A percentile compares a stretch with the other conserved stretches of the same genome.
These are phyloP conservation scores for Quercus suber DNA, from an alignment of 306 rosid species.

Conservation along the genomic window DNA sequence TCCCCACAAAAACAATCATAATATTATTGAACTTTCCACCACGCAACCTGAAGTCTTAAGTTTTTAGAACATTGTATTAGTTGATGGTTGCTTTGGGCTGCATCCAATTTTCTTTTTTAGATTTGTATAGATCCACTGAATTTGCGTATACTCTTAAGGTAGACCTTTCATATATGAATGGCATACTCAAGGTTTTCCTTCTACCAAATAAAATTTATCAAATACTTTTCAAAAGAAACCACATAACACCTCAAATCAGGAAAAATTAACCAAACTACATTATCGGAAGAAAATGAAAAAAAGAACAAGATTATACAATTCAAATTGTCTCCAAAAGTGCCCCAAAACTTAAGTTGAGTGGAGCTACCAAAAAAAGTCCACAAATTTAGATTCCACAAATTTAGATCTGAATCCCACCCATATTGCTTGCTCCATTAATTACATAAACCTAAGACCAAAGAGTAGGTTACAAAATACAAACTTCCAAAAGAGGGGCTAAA, in stretches of 20 bases:
- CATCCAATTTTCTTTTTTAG: too few relatives aligned
- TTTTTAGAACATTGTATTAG: too few relatives aligned
- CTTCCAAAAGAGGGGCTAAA: background rate
- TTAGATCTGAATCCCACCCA: background rate
- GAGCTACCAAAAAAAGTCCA: background rate
- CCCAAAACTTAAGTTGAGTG: background rate
- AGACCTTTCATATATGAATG: too few relatives aligned
- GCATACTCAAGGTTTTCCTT: too few relatives aligned
- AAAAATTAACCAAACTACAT: background rate
- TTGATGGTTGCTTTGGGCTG: too few relatives aligned
- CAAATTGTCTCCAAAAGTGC: background rate
- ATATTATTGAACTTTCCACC: too few relatives aligned
- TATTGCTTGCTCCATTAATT: background rate
- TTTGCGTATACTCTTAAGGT: too few relatives aligned
- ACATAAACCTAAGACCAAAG: background rate
- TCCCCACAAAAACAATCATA: too few relatives aligned
- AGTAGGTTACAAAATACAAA: background rate
- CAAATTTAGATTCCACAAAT: background rate
- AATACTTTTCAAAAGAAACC: background rate
- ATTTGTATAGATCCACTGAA: too few relatives aligned
- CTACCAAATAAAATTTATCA: too few relatives aligned
- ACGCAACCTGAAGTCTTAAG: too few relatives aligned
- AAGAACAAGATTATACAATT: background rate
- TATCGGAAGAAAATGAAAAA: background rate
- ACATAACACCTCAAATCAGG: background rate